Evolutionary conservation across 495 filamentous ascomycete species (phyloP), one percentile per base, ranked within the genome.

Genomic region (Penicillium nucicola): DNA sequence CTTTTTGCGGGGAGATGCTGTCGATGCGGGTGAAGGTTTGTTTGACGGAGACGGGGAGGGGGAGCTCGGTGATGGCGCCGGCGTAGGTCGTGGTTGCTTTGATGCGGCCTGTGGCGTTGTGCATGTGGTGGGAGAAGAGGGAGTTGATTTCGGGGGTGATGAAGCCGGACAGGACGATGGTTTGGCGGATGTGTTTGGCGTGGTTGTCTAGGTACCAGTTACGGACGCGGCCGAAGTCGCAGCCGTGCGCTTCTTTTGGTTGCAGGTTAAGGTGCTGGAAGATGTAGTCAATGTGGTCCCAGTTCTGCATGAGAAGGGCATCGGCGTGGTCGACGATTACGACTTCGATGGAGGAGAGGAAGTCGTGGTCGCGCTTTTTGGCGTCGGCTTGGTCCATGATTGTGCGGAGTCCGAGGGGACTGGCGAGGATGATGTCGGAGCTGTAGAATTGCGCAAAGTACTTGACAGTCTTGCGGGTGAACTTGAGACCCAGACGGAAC

Each of bases 391-490:
- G 82, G 32, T 91, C 91, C 55, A 97, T 87, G 42, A 90, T 88
- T 67, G 93, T 91, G 28, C 91, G 86, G 22, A 98, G 71, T 15
- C 93, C 93, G 2, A 98, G 73, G 1, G 93, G 90, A 57, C 86
- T 90, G 23, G 88, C 92, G 39, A 98, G 77, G 48, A 98, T 92
- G 60, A 98, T 86, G 65, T 98, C 93, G 3, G 90, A 96, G 55
- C 86, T 89, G 74, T 97, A 97, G 69, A 98, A 98, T 62, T 92
- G 86, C 5, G 92, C 80, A 64, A 95, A 98, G 64, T 88, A 93
- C 65, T 96, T 97, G 60, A 97, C 76, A 0, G 92, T 93, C 69
- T 95, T 96, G 36, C 93, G 81, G 0, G 93, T 97, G 64, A 98
- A 95, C 65, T 97, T 97, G 49, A 98, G 57, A 22, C 92, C 93